Evolutionary conservation across 2,329 filamentous ascomycete genomes (phyloP), one percentile per base, ranked within the genome.

Genomic region (Paracoccidioides brasiliensis): DNA sequence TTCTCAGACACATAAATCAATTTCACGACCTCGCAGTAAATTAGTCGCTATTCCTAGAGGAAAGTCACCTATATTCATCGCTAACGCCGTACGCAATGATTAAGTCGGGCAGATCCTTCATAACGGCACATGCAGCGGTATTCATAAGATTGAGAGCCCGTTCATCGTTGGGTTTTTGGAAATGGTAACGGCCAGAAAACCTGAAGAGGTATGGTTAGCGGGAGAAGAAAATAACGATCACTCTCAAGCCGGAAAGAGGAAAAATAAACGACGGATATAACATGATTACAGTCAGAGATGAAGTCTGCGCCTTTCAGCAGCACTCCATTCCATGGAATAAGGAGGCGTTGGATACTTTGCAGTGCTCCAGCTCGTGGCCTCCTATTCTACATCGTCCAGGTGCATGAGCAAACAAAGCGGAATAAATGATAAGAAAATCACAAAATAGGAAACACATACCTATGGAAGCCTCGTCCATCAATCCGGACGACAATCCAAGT

Each of bases 401-500:
- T 32, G 37, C 3, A 35, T 5, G 6, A 32, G 14, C 5, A n/a
- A 7, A 32, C 14, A 42, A 9, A 41, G 7, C 38, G 4, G 14
- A n/a, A 30, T 7, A 30, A 9, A 52, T 28, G 9, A 28, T 22
- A 35, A 10, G 14, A 41, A 45, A 8, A 46, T 43, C 38, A 40
- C 15, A 7, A 40, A 15, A 56, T 10, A 56, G 37, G 42, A 44
- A 52, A 58, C 58, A 28, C 37, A 42, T 33, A 94, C 89, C 95
- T 96, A 65, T 90, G 93, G 72, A 98, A 98, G 15, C 90, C 90
- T 60, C 91, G 80, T 30, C 93, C 93, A 72, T 98, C 93, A 65
- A 98, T 84, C 58, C 93, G 84, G 55, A 98, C 84, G 22, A 97
- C 89, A 56, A 97, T 86, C 90, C 90, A 98, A 32, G 91, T 97